Evolutionary conservation across 2,329 filamentous ascomycete genomes (phyloP).

Genomic region (Chaetomium sp.): DNA sequence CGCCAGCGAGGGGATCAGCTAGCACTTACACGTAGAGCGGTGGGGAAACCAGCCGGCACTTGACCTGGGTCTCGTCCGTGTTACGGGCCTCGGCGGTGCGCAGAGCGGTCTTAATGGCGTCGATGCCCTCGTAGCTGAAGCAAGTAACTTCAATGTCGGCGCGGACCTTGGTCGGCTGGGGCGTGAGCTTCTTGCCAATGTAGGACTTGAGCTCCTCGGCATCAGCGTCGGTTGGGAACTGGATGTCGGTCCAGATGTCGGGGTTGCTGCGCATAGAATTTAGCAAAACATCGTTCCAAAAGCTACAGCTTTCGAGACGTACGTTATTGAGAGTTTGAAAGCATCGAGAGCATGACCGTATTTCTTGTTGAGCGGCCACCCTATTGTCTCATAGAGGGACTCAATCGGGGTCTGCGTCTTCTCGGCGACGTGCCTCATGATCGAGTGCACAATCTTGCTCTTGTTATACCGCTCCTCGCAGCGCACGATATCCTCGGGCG

Average conservation of each 20-base stretch:
- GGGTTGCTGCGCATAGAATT: conserved; percentile 69
- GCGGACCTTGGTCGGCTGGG: conserved; percentile 97
- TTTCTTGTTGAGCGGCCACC: conserved; percentile 97
- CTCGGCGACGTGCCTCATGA: conserved; percentile 98
- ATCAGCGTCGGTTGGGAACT: conserved; percentile 82
- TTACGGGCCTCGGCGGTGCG: conserved; percentile 90
- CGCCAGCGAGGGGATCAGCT: not conserved
- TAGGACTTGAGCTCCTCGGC: conserved; percentile 90
- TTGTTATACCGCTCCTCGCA: conserved; percentile 99
- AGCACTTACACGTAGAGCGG: conserved; percentile 76
- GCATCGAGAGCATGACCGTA: conserved; percentile 96
- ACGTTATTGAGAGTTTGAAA: conserved; percentile 99
- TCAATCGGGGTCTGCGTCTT: conserved; percentile 96
- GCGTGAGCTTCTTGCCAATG: conserved; percentile 95
- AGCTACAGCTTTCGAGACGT: conserved; percentile 32
- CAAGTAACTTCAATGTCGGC: conserved; percentile 96
- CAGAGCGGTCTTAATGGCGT: conserved; percentile 92
- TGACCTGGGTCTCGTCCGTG: conserved; percentile 90
- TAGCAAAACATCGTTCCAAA: not conserved
- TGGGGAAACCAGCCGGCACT: conserved; percentile 97
- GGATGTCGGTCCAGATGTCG: conserved; percentile 91
- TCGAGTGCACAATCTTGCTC: conserved; percentile 98
- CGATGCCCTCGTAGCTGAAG: conserved; percentile 96
- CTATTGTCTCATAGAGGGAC: conserved; percentile 88
- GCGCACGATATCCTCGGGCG: conserved; percentile 95